phyloP scores from a whole-genome alignment of 192 early-diverging fungal species.

The Pecoramyces ruminantium region DNA sequence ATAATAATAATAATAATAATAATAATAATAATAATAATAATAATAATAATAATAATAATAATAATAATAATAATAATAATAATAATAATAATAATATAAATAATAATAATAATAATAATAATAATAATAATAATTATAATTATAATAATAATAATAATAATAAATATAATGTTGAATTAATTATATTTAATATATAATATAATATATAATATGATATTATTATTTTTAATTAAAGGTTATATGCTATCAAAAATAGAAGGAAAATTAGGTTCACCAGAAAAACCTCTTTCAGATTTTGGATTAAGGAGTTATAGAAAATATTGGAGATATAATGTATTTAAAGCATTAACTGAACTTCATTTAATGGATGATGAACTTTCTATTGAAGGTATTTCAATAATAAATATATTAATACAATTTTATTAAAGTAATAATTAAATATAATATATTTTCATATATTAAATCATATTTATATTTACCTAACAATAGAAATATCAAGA shows the following conservation, averaged over 20 bases:
- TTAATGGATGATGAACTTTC: neutral
- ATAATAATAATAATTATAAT: neutral
- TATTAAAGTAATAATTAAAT: no score
- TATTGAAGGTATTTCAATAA: neutral
- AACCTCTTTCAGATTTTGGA: slow-evolving; percentile 73
- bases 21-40: neutral
- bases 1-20: neutral
- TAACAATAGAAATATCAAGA: neutral
- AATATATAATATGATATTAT: no score
- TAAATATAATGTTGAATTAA: no score
- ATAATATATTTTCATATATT: no score
- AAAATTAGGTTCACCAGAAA: slow-evolving; percentile 67
- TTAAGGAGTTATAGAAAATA: slow-evolving; percentile 61
- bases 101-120: neutral
- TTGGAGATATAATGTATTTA: slow-evolving; percentile 59
- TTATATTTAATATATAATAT: no score
- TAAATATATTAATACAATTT: no score
- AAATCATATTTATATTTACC: no score
- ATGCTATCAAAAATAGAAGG: slow-evolving; percentile 52
- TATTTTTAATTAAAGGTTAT: slow-evolving; percentile 33
- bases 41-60: no score
- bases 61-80: no score
- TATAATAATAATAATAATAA: no score
- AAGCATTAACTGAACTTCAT: slow-evolving; percentile 4
- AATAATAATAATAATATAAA: neutral